Base-by-base conservation (phyloP, 2,329 filamentous ascomycete species). In the Sporothrix pseudoabietina region DNA sequence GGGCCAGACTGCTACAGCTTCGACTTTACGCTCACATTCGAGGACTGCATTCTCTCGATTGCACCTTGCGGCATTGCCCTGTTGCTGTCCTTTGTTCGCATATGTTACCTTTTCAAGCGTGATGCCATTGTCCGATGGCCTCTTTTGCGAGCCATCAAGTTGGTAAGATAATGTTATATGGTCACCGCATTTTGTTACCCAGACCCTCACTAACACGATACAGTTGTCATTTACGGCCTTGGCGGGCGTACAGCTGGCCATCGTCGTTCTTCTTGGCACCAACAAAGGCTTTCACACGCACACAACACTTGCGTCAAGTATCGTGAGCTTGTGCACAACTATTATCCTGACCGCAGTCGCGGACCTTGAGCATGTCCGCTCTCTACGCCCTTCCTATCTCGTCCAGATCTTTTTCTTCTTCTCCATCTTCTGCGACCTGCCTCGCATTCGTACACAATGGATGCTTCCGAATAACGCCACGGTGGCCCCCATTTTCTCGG, bases 351-450 rank as follows among this genome's bases (percentile, higher is more conserved):
- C 77, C 49, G 71, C 81, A 12, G 78, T 86, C 22, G 85, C 85
- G 1, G 84, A 82, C 76, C 77, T 83, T 22, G 85, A 87, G 76
- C 86, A 87, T 75, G 76, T 79, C 22, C 82, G 82, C n/a, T 82
- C 82, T 4, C 77, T 84, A 54, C 79, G 80, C 14, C 85, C 86
- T 1, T 87, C 85, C 0, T 80, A 82, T 26, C 75, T 86, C 22
- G 77, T 86, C 52, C 83, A 83, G 71, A 71, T 81, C 49, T 87
- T 85, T 75, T 82, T 87, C 1, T 79, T 83, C 54, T 76, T 83
- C 75, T 82, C 83, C 8, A 75, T 83, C 16, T 70, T 85, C 9
- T 83, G 87, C 59, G 85, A 86, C 75, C 78, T 80, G 22, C 82
- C 83, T 1, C 82, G 82, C 26, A 78, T 81, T 6, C 82, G 86